Conservation (phyloP, 805 yeast genomes). For the Schizosaccharomyces lindneri region DNA sequence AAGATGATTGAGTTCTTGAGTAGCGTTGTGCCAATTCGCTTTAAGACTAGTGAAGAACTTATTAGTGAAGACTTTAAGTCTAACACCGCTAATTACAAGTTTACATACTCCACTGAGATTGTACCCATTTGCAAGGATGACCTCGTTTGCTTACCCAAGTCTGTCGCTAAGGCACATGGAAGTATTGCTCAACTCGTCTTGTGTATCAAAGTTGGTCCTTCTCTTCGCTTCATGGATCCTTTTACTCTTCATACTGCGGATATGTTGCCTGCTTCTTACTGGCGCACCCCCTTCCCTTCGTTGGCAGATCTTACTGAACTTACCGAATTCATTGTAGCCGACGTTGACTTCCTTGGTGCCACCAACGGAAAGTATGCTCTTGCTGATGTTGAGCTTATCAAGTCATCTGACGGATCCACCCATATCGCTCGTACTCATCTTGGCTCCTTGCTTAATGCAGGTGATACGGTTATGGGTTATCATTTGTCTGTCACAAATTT, state of each 20-base stretch:
- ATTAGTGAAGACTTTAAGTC: slow-evolving; percentile 81
- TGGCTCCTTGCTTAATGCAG: slow-evolving; percentile 87
- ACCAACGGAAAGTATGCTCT: slow-evolving; percentile 52
- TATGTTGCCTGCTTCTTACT: slow-evolving; percentile 41
- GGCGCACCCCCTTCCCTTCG: slow-evolving; percentile 61
- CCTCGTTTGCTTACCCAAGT: slow-evolving; percentile 71
- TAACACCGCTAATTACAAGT: slow-evolving; percentile 67
- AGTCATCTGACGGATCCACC: slow-evolving; percentile 64
- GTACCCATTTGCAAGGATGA: slow-evolving; percentile 96
- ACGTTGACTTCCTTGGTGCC: slow-evolving; percentile 76
- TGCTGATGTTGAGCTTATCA: slow-evolving; percentile 80
- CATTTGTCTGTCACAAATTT: slow-evolving; percentile 64
- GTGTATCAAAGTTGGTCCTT: slow-evolving; percentile 63
- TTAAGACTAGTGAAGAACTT: slow-evolving; percentile 71
- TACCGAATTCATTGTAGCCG: slow-evolving; percentile 70
- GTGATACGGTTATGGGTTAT: slow-evolving; percentile 86
- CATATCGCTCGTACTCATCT: slow-evolving; percentile 73
- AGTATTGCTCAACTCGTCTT: slow-evolving; percentile 57
- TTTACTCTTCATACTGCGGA: slow-evolving; percentile 56
- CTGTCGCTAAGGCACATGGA: slow-evolving; percentile 62
- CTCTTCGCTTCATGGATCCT: slow-evolving; percentile 73
- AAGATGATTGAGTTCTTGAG: slow-evolving; percentile 79
- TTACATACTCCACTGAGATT: slow-evolving; percentile 75
- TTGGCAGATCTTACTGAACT: slow-evolving; percentile 38
- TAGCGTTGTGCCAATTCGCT: slow-evolving; percentile 63